These are phyloP conservation scores for Xylaria sp. DNA, from an alignment of 2,329 filamentous ascomycete species.

Conservation along the genomic window DNA sequence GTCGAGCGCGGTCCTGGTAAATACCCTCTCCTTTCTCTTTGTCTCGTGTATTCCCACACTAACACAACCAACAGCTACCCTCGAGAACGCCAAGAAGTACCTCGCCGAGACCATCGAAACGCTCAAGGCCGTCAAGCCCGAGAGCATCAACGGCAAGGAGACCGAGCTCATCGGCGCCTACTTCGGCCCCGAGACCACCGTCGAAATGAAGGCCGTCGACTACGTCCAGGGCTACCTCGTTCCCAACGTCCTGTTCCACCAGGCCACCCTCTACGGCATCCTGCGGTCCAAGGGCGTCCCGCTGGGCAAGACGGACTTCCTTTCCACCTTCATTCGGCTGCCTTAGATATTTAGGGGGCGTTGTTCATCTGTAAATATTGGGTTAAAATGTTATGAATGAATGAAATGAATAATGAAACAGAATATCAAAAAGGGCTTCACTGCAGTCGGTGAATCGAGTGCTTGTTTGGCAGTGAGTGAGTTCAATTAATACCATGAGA, in stretches of 20 bases:
- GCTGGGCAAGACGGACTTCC: conserved; percentile 56
- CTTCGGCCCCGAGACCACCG: conserved; percentile 18
- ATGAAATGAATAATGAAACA: neutral
- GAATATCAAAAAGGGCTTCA: too few species aligned
- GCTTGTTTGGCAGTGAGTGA: too few species aligned
- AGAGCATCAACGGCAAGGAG: conserved; percentile 33
- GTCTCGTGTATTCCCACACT: too few species aligned
- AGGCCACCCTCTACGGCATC: conserved; percentile 54
- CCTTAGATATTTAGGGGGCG: neutral
- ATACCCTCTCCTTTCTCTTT: neutral
- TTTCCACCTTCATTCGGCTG: conserved; percentile 29
- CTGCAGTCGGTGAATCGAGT: too few species aligned
- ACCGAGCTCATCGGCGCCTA: conserved; percentile 4
- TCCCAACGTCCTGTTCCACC: conserved; percentile 62
- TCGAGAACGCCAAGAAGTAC: conserved; percentile 34
- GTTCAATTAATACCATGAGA: too few species aligned
- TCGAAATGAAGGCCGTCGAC: conserved; percentile 27
- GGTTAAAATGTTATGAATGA: neutral
- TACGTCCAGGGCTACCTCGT: conserved; percentile 47
- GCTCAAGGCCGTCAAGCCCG: conserved; percentile 30
- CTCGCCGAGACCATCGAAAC: conserved; percentile 31
- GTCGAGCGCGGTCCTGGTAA: conserved; percentile 30
- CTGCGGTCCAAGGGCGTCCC: conserved; percentile 55
- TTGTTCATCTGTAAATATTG: neutral
- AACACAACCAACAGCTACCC: conserved; percentile 13